phyloP scores from a whole-genome alignment of 257 asterid species.

The Verbascum thapsus region DNA sequence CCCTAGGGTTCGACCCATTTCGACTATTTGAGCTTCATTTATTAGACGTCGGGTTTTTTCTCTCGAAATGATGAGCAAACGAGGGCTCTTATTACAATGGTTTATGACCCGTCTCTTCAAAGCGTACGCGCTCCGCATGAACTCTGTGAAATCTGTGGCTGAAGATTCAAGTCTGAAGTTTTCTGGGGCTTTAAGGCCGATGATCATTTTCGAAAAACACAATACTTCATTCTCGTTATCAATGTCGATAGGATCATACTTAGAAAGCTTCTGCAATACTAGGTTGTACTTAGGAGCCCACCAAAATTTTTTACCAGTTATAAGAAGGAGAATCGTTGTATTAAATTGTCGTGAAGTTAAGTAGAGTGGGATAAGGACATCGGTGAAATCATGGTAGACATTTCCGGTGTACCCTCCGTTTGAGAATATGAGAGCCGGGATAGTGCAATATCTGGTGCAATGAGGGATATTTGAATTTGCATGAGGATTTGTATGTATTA shows the following conservation, averaged over 20 bases:
- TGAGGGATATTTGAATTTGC: constrained; percentile 26
- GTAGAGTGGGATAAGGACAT: constrained; percentile 56
- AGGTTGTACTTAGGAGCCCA: constrained; percentile 41
- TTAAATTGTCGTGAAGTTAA: constrained; percentile 44
- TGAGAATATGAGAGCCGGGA: constrained; percentile 61
- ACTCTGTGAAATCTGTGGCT: constrained; percentile 41
- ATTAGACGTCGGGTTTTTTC: constrained; percentile 33
- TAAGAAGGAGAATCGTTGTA: constrained; percentile 41
- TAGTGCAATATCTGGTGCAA: constrained; percentile 37
- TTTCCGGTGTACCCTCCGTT: constrained; percentile 50
- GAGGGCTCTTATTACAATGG: constrained; percentile 33
- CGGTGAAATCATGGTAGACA: constrained; percentile 61
- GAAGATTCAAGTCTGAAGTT: constrained; percentile 43
- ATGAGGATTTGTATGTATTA: too few species aligned
- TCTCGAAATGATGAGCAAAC: constrained; percentile 56
- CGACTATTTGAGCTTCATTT: constrained; percentile 35
- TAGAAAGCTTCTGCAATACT: constrained; percentile 41
- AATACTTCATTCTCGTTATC: constrained; percentile 39
- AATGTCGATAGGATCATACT: constrained; percentile 39
- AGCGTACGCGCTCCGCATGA: constrained; percentile 42
- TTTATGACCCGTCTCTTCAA: constrained; percentile 40
- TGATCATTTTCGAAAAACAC: constrained; percentile 46
- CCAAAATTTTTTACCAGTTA: constrained; percentile 27
- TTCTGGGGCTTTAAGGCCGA: constrained; percentile 48
- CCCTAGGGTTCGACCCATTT: constrained; percentile 45